A percentile compares a stretch with the other conserved stretches of the same genome.
Evolutionary conservation across 192 early-diverging fungal species (phyloP).

Genomic region (Backusella westeae): DNA sequence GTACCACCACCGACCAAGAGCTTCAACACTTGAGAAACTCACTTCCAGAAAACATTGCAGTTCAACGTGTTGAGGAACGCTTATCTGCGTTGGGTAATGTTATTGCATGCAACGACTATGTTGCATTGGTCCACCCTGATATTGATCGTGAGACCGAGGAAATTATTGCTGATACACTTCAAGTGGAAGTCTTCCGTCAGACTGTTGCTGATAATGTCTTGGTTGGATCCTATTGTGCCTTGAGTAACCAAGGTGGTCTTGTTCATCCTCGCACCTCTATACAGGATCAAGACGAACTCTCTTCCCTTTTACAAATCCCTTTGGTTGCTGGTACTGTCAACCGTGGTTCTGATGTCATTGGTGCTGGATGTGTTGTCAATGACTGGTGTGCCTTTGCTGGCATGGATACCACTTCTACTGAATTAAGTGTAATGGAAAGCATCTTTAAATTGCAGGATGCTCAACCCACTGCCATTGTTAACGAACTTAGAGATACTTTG

Average conservation of each 20-base stretch:
- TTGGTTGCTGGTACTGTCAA: conserved; percentile 98
- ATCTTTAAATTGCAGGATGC: conserved; percentile 98
- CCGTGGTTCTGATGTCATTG: conserved; percentile 97
- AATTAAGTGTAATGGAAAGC: conserved; percentile 94
- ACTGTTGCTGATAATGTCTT: conserved; percentile 97
- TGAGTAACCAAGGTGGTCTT: conserved; percentile 97
- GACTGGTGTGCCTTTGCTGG: conserved; percentile 98
- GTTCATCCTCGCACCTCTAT: conserved; percentile 94
- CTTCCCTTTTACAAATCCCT: conserved; percentile 94
- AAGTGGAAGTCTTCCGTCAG: conserved; percentile 98
- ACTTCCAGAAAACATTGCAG: conserved; percentile 85
- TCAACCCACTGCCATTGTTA: conserved; percentile 87
- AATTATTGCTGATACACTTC: conserved; percentile 97
- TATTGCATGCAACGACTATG: conserved; percentile 99
- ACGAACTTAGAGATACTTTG: conserved; percentile 89
- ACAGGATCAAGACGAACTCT: conserved; percentile 98
- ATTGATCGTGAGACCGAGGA: conserved; percentile 98
- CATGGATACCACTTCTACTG: conserved; percentile 93
- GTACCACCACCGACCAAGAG: conserved; percentile 96
- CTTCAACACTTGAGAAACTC: conserved; percentile 97
- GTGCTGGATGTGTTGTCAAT: conserved; percentile 96
- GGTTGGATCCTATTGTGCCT: conserved; percentile 91
- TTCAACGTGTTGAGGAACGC: conserved; percentile 98
- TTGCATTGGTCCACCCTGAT: conserved; percentile 97
- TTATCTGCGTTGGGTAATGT: conserved; percentile 98